Evolutionary conservation across 345 rosid genomes (phyloP), one percentile per base, ranked within the genome.

Genomic region (Luvunga scandens): DNA sequence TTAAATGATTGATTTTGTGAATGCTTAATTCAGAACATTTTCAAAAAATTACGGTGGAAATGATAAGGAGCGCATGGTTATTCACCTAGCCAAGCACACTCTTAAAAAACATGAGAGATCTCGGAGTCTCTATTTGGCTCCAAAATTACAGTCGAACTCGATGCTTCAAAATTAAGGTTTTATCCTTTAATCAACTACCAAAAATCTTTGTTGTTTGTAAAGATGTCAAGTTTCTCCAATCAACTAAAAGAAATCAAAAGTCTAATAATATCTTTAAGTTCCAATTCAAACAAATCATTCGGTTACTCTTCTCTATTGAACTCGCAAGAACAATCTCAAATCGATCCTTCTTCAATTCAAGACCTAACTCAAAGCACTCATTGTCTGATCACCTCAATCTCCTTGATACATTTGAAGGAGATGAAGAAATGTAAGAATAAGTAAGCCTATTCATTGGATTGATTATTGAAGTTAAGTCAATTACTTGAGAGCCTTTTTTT

Each of bases 371-470:
- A 83, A 12, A 72, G 59, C 65, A 83, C 85, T 62, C 69, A 3
- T 6, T 39, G 33, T 71, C 75, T 87, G 1, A 56, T 87, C 22
- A 45, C 78, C 69, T 48, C 39, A 18, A 74, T 85, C 72, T 72
- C 12, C 61, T 72, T 16, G 87, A 86, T 66, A 72, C 88, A 62
- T 75, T 68, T 3, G 68, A 72, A 10, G 87, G 79, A 0, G 85
- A 91, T 31, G 90, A 89, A 76, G 88, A 89, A 86, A 83, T 75
- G 91, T 87, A 84, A 56, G 81, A 60, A 7, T 14, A 31, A 30
- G 28, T 7, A 4, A n/a, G 3, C 14, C 6, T 45, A 5, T n/a
- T 8, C 16, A 21, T 75, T 14, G 27, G 2, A 42, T 16, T 38
- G 2, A 33, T 6, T 22, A 45, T 64, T 21, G 25, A 28, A 63